phyloP scores from a whole-genome alignment of 148 eudicot genomes.

The Silene uniflora region DNA sequence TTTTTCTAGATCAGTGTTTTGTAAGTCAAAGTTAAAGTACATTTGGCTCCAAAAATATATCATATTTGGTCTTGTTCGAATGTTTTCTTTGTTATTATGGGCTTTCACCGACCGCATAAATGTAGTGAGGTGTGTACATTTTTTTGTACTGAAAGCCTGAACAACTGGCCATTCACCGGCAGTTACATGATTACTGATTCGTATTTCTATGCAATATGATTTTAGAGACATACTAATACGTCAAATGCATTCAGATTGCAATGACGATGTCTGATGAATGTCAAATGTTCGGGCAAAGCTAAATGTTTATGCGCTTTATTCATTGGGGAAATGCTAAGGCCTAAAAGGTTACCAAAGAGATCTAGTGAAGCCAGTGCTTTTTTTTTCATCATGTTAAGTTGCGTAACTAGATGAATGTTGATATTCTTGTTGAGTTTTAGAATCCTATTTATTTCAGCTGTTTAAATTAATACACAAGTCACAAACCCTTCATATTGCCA shows the following conservation, averaged over 20 bases:
- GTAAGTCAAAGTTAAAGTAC: background rate
- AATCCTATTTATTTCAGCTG: slow-evolving; percentile 5
- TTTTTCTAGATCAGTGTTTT: background rate
- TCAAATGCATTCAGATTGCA: slow-evolving; percentile 72
- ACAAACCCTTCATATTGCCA: background rate
- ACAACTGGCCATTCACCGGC: background rate
- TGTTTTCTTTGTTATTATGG: too few species aligned
- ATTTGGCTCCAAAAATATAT: background rate
- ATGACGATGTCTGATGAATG: slow-evolving; percentile 65
- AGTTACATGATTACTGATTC: background rate
- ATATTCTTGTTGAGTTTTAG: slow-evolving; percentile 3
- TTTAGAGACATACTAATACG: slow-evolving; percentile 41
- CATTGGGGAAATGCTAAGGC: slow-evolving; percentile 51
- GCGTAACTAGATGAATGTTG: slow-evolving; percentile 12
- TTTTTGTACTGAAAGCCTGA: background rate
- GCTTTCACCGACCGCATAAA: background rate
- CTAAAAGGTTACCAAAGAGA: slow-evolving; percentile 42
- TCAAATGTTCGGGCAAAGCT: slow-evolving; percentile 47
- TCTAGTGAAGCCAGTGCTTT: slow-evolving; percentile 30
- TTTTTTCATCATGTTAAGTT: slow-evolving; percentile 17
- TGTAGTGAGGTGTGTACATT: background rate
- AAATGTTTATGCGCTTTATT: slow-evolving; percentile 42
- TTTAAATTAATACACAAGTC: background rate
- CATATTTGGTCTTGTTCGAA: background rate
- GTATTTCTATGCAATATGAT: slow-evolving; percentile 16